Conservation (phyloP, 176 grass and related monocot species). For the Otatea glauca region DNA sequence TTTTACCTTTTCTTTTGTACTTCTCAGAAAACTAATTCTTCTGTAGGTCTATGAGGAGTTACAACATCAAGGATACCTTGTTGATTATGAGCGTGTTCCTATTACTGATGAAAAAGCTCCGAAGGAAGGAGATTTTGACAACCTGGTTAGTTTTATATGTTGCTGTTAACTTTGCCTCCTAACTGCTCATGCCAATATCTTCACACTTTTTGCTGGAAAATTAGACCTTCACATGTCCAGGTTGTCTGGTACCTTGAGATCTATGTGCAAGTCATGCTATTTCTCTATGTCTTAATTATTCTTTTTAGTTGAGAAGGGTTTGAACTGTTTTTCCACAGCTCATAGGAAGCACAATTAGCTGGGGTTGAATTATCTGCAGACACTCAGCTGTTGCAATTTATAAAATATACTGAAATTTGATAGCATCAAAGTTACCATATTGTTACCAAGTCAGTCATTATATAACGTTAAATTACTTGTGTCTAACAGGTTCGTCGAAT, state of each 20-base stretch:
- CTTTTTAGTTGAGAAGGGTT: conserved; percentile 9
- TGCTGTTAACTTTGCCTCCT: conserved; percentile 28
- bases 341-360: not conserved
- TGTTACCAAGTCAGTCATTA: not conserved
- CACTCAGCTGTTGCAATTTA: conserved; percentile 19
- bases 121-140: conserved; percentile 97
- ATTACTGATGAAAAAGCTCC: conserved; percentile 99
- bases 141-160: conserved; percentile 72
- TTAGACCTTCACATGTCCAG: conserved; percentile 10
- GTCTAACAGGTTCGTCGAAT: conserved; percentile 79
- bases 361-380: conserved; percentile 24
- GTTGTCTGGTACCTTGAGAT: conserved; percentile 19
- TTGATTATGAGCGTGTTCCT: conserved; percentile 94
- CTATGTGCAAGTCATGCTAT: conserved; percentile 11
- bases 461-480: conserved; percentile 41
- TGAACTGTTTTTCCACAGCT: not conserved
- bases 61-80: conserved; percentile 88
- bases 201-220: conserved; percentile 21
- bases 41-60: conserved; percentile 89
- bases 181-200: conserved; percentile 20
- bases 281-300: not conserved
- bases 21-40: conserved; percentile 48
- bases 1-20: conserved; percentile 35
- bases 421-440: conserved; percentile 12
- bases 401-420: conserved; percentile 4